phyloP scores from a whole-genome alignment of 306 rosid species.

The Castanopsis chinensis region DNA sequence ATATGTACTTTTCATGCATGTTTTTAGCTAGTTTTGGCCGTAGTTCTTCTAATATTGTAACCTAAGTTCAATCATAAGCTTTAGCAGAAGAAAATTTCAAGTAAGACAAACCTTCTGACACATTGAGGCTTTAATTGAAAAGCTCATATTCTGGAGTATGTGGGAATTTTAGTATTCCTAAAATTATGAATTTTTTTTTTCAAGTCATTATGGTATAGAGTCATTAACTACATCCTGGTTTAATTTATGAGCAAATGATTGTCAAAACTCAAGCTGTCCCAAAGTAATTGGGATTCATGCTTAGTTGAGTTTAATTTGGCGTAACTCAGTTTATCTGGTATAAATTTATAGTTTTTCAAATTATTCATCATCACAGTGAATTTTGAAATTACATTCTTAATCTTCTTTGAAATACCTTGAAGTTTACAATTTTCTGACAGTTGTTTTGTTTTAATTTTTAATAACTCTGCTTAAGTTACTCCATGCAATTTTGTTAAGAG shows the following conservation, averaged over 20 bases:
- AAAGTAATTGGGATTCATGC: background rate
- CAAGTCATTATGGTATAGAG: background rate
- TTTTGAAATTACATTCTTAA: background rate
- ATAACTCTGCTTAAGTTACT: too few species aligned
- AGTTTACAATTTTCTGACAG: background rate
- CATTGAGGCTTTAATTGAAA: slow-evolving; percentile 6
- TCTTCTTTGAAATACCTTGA: background rate
- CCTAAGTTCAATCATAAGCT: background rate
- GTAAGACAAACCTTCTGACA: background rate
- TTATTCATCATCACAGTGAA: background rate
- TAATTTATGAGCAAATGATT: background rate
- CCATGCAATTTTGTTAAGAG: background rate
- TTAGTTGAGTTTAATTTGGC: background rate
- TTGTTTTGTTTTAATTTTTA: background rate
- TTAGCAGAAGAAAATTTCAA: background rate
- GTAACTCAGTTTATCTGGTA: background rate
- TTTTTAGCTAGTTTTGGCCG: slow-evolving; percentile 6
- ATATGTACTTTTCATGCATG: background rate
- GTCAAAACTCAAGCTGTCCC: background rate
- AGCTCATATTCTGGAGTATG: slow-evolving; percentile 7
- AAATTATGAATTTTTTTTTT: background rate
- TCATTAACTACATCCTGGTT: background rate
- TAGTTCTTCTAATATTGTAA: background rate
- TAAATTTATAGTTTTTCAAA: background rate
- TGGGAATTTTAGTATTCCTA: background rate